A percentile compares a stretch with the other conserved stretches of the same genome.
Evolutionary conservation across 768 basidiomycete species (phyloP).

Genomic region (Psilocybe cubensis): DNA sequence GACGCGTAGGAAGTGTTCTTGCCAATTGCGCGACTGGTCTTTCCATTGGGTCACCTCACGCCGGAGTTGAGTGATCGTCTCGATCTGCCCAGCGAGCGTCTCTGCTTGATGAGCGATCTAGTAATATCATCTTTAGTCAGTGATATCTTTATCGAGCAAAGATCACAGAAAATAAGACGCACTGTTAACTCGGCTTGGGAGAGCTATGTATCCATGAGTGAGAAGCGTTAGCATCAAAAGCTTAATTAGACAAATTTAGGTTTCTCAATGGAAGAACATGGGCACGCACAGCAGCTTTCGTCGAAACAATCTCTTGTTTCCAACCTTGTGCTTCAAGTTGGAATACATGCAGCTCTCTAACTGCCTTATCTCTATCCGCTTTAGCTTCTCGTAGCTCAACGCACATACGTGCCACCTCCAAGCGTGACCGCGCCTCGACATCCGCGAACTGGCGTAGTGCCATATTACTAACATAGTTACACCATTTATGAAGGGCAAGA

Average conservation of each 20-base stretch:
- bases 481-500: neutral
- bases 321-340: slow-evolving; percentile 51
- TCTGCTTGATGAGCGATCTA: slow-evolving; percentile 66
- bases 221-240: neutral
- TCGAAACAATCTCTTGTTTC: slow-evolving; percentile 43
- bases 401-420: slow-evolving; percentile 52
- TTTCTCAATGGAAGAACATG: slow-evolving; percentile 4
- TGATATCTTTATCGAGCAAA: neutral
- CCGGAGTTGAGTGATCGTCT: slow-evolving; percentile 63
- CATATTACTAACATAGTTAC: neutral
- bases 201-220: slow-evolving; percentile 35
- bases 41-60: slow-evolving; percentile 76
- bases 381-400: slow-evolving; percentile 51
- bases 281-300: slow-evolving; percentile 52
- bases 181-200: slow-evolving; percentile 63
- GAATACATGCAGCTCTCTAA: slow-evolving; percentile 47
- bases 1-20: slow-evolving; percentile 77
- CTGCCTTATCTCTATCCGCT: slow-evolving; percentile 48
- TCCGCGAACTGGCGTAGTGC: slow-evolving; percentile 47
- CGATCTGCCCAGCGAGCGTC: slow-evolving; percentile 36
- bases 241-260: slow-evolving; percentile 10
- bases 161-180: slow-evolving; percentile 17
- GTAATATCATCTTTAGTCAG: neutral
- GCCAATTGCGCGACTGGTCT: slow-evolving; percentile 77
- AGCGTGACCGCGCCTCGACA: slow-evolving; percentile 57